phyloP scores from a whole-genome alignment of 2,329 filamentous ascomycete species.

The Westerdykella ornata region DNA sequence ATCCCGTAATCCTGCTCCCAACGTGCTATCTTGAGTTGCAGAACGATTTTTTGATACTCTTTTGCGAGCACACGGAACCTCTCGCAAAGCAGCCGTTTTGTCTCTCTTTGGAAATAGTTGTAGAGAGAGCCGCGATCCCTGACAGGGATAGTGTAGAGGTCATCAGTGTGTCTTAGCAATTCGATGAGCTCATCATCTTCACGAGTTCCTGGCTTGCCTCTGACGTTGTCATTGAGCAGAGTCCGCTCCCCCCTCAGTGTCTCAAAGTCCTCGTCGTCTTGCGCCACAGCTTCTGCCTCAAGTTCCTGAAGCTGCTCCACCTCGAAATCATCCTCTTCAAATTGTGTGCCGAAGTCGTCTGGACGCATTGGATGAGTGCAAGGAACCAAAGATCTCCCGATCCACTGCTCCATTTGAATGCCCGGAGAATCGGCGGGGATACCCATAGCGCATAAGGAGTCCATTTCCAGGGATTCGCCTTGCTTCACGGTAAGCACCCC shows the following conservation, averaged over 20 bases:
- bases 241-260: conserved; percentile 29
- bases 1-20: conserved; percentile 56
- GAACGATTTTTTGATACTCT: conserved; percentile 47
- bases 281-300: conserved; percentile 50
- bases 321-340: conserved; percentile 56
- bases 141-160: conserved; percentile 57
- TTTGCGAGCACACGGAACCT: conserved; percentile 47
- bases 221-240: conserved; percentile 38
- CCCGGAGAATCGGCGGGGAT: conserved; percentile 25
- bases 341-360: conserved; percentile 49
- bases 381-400: conserved; percentile 47
- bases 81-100: conserved; percentile 45
- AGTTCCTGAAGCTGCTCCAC: conserved; percentile 56
- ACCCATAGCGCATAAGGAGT: conserved; percentile 42
- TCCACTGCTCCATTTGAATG: conserved; percentile 49
- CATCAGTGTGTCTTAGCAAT: conserved; percentile 21
- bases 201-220: conserved; percentile 26
- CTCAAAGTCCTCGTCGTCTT: conserved; percentile 48
- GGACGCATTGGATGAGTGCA: conserved; percentile 42
- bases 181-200: conserved; percentile 32
- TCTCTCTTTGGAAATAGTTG: conserved; percentile 52
- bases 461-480: conserved; percentile 52
- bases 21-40: conserved; percentile 50
- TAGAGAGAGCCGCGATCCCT: conserved; percentile 59
- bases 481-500: conserved; percentile 59